Base-by-base conservation (phyloP, 2,329 filamentous ascomycete species). In the Aspergillus sp. region DNA sequence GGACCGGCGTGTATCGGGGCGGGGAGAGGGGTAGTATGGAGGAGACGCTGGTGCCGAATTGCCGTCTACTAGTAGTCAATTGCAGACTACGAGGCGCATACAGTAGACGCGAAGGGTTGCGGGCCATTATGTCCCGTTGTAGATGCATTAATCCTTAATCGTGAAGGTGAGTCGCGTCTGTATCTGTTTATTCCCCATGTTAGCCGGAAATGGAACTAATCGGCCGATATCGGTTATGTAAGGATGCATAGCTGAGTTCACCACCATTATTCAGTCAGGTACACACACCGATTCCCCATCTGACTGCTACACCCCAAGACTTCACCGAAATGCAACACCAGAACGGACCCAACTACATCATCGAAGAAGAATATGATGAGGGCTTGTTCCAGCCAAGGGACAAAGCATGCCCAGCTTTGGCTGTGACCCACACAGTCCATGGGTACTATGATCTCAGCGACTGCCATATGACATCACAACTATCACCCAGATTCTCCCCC, bases 401-500 rank as follows among this genome's bases (percentile, higher is more conserved):
- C 41, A 45, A 30, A 30, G 28, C 28, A 30, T 30, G 28, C 28
- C 28, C 28, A 30, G 9, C 28, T 30, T 30, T 30, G 19, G 41
- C 10, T 45, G 5, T 30, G 25, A 28, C 41, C 55, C 57, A 56
- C 63, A 58, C 63, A 58, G 32, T 28, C 32, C 32, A 36, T 36
- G 59, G 58, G 48, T 67, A 8, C 25, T 28, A 67, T 67, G 65
- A 67, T 65, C 63, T 66, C 65, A 66, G 59, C 36, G 59, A 59
- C 39, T 55, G 55, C 7, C 43, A 57, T 52, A 65, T 57, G 59
- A 61, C 61, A 65, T 61, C 55, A 61, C 51, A 58, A 56, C 53
- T 23, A 23, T 17, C 45, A 8, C 28, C 23, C 39, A 30, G 8
- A 30, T 28, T 28, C 25, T 25, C 25, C 25, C 28, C 28, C 28